These are phyloP conservation scores for Cercospora sp. DNA, from an alignment of 2,329 filamentous ascomycete genomes.

Conservation along the genomic window DNA sequence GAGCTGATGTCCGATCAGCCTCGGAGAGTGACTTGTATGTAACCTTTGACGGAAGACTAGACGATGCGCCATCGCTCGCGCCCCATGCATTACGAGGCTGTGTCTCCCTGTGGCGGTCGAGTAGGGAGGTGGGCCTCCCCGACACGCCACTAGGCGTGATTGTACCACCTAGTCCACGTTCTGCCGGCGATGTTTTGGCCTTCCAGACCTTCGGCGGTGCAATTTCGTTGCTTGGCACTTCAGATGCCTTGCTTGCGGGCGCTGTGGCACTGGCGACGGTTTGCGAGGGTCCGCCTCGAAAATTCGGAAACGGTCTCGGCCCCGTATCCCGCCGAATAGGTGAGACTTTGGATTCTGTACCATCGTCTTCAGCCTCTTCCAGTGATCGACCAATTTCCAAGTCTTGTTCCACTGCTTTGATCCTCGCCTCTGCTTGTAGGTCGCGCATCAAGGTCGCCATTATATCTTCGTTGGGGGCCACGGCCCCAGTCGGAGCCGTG, in stretches of 20 bases:
- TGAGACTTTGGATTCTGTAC: not conserved
- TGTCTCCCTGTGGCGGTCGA: slow-evolving; percentile 4
- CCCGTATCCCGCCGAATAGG: not conserved
- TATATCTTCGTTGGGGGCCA: not conserved
- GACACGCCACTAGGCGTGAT: not conserved
- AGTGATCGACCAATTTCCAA: not conserved
- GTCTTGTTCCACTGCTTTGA: not conserved
- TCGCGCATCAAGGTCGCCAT: not conserved
- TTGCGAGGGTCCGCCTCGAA: not conserved
- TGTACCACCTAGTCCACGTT: slow-evolving; percentile 13
- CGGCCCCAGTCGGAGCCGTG: not conserved
- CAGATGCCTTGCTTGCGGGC: slow-evolving; percentile 1
- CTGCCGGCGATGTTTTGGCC: slow-evolving; percentile 20
- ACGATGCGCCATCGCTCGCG: not conserved
- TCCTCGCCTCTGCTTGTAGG: not conserved
- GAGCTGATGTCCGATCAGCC: slow-evolving; percentile 13
- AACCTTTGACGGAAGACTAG: slow-evolving; percentile 1
- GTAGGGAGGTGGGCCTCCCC: not conserved
- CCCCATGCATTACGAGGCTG: slow-evolving; percentile 6
- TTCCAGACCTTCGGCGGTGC: slow-evolving; percentile 12
- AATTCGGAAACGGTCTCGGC: slow-evolving; percentile 14
- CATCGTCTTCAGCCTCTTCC: slow-evolving; percentile 1
- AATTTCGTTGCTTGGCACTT: not conserved
- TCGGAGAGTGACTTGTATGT: slow-evolving; percentile 14
- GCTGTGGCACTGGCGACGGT: not conserved